Evolutionary conservation across 345 rosid genomes (phyloP).

Genomic region (Bruguiera sexangula): DNA sequence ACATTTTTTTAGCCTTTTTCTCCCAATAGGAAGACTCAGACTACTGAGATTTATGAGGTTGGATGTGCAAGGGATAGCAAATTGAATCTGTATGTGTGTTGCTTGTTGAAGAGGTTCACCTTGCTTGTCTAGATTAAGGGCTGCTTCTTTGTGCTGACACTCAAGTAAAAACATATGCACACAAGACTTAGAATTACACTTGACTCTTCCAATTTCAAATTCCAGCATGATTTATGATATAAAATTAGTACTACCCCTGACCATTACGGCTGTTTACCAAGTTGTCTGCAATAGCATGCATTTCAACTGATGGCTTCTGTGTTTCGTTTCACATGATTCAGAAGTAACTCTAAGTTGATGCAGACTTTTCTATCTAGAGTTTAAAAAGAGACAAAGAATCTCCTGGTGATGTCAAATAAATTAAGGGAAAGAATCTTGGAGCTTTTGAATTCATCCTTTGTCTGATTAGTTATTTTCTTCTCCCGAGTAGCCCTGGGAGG

Average conservation of each 20-base stretch:
- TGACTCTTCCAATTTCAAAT: slow-evolving; percentile 8
- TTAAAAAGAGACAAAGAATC: not conserved
- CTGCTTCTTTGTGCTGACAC: not conserved
- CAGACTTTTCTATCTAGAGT: not conserved
- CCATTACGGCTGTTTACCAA: not conserved
- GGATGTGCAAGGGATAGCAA: slow-evolving; percentile 2
- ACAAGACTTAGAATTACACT: not conserved
- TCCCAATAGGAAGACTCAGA: slow-evolving; percentile 7
- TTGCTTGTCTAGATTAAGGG: not conserved
- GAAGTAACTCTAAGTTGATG: not conserved
- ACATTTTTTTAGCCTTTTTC: not conserved
- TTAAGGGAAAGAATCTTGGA: too few species aligned
- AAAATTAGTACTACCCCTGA: not conserved
- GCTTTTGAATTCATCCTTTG: not conserved
- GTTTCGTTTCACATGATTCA: not conserved
- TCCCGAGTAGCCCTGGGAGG: slow-evolving; percentile 75
- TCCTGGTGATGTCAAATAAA: too few species aligned
- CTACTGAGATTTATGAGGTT: slow-evolving; percentile 1
- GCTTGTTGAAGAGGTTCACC: not conserved
- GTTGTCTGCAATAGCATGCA: not conserved
- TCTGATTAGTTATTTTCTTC: slow-evolving; percentile 8
- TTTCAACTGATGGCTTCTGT: not conserved
- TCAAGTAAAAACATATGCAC: not conserved
- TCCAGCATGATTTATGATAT: not conserved
- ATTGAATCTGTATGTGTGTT: not conserved